phyloP scores from a whole-genome alignment of 768 basidiomycete genomes.

The Podaxis sp. region DNA sequence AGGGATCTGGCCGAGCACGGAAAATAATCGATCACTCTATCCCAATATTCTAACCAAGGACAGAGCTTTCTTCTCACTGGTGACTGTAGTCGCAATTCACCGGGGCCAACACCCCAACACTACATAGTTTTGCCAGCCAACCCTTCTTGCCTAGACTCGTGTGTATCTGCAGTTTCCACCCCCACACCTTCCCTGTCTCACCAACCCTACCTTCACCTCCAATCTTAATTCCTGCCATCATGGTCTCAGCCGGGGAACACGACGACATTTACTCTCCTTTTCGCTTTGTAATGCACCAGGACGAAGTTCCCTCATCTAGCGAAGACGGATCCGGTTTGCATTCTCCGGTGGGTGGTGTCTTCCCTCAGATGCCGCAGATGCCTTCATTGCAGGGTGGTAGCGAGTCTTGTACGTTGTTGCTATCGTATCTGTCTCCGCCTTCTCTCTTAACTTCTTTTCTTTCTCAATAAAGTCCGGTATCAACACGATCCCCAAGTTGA shows the following conservation, averaged over 20 bases:
- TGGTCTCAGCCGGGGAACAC: conserved; percentile 54
- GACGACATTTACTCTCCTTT: conserved; percentile 59
- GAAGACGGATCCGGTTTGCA: conserved; percentile 77
- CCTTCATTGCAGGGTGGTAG: conserved; percentile 12
- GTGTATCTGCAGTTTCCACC: conserved; percentile 9
- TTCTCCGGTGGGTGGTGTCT: conserved; percentile 62
- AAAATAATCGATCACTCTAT: conserved; percentile 13
- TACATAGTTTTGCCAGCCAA: conserved; percentile 11
- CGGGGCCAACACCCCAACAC: not conserved
- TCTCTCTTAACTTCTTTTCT: conserved; percentile 37
- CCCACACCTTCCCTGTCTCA: not conserved
- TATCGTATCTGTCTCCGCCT: conserved; percentile 46
- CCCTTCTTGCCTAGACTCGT: conserved; percentile 10
- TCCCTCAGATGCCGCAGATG: conserved; percentile 14
- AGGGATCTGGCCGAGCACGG: conserved; percentile 11
- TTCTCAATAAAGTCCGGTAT: conserved; percentile 71
- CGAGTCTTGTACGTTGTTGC: conserved; percentile 29
- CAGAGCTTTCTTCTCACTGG: conserved; percentile 14
- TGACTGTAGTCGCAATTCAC: conserved; percentile 11
- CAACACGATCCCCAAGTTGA: conserved; percentile 37
- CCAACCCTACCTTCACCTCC: not conserved
- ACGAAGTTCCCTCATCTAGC: conserved; percentile 69
- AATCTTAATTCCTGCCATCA: conserved; percentile 33
- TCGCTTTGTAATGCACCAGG: conserved; percentile 47
- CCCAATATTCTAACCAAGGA: conserved; percentile 10